A percentile compares a stretch with the other conserved stretches of the same genome.
Conservation (phyloP, 1,284 basidiomycete species). For the Irpex rosettiformis region DNA sequence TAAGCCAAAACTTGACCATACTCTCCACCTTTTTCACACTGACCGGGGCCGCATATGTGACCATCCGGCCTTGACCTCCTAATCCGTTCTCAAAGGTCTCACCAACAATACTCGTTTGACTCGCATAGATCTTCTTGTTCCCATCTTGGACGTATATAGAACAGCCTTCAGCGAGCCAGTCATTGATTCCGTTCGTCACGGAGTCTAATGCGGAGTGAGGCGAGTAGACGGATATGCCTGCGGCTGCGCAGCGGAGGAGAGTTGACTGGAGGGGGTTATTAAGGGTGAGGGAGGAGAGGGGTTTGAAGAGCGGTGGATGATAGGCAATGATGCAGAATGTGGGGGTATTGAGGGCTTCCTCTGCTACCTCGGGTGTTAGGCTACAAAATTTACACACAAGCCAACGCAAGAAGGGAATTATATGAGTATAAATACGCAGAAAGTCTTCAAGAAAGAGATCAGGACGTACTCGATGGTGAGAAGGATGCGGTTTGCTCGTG, state of each 20-base stretch:
- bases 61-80: slow-evolving; percentile 69
- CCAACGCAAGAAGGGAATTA: no score
- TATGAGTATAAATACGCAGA: background rate
- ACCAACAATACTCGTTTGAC: slow-evolving; percentile 27
- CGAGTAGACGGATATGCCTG: slow-evolving; percentile 82
- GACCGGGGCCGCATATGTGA: slow-evolving; percentile 55
- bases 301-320: slow-evolving; percentile 88
- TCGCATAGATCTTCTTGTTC: slow-evolving; percentile 22
- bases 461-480: slow-evolving; percentile 80
- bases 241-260: slow-evolving; percentile 74
- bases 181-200: slow-evolving; percentile 82
- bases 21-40: slow-evolving; percentile 56
- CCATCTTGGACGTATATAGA: slow-evolving; percentile 11
- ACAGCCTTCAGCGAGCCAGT: slow-evolving; percentile 61
- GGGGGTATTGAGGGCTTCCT: slow-evolving; percentile 67
- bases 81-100: slow-evolving; percentile 23
- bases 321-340: slow-evolving; percentile 79
- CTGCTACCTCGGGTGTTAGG: slow-evolving; percentile 73
- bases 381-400: slow-evolving; percentile 35
- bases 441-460: slow-evolving; percentile 1
- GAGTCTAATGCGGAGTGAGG: slow-evolving; percentile 88
- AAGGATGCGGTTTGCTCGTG: slow-evolving; percentile 61
- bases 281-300: slow-evolving; percentile 76
- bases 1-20: slow-evolving; percentile 69
- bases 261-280: slow-evolving; percentile 77